These are phyloP conservation scores for Crucibulum laeve DNA, from an alignment of 768 basidiomycete genomes.

Conservation along the genomic window DNA sequence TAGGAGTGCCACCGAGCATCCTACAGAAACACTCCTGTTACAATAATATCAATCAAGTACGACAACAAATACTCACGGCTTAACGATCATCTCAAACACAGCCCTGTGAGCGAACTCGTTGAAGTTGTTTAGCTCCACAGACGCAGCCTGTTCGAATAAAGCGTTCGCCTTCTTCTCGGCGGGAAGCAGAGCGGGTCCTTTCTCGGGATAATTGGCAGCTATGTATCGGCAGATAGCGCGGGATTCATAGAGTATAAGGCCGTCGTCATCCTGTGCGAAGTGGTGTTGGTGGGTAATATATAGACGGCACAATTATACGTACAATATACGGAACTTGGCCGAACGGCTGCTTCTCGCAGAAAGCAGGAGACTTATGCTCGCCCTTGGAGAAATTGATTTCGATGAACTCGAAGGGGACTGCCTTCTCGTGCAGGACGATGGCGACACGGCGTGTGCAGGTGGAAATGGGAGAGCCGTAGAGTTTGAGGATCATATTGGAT, in stretches of 20 bases:
- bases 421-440: slow-evolving; percentile 34
- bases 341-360: slow-evolving; percentile 40
- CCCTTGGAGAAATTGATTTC: slow-evolving; percentile 25
- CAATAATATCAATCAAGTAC: neutral
- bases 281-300: neutral
- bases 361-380: slow-evolving; percentile 31
- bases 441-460: slow-evolving; percentile 40
- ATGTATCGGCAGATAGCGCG: slow-evolving; percentile 62
- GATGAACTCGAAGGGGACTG: slow-evolving; percentile 36
- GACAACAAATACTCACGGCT: slow-evolving; percentile 28
- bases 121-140: slow-evolving; percentile 51
- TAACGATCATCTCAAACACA: slow-evolving; percentile 47
- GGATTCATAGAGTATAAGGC: slow-evolving; percentile 58
- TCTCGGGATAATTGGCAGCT: slow-evolving; percentile 44
- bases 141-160: slow-evolving; percentile 44
- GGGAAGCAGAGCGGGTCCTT: slow-evolving; percentile 48
- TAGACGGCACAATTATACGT: neutral
- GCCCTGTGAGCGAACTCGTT: slow-evolving; percentile 33
- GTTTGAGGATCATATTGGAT: slow-evolving; percentile 2
- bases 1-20: slow-evolving; percentile 5
- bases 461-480: slow-evolving; percentile 15
- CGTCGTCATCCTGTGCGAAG: slow-evolving; percentile 43
- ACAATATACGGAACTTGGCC: slow-evolving; percentile 39
- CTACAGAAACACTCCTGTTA: neutral
- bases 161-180: slow-evolving; percentile 35